Evolutionary conservation across 345 rosid genomes (phyloP).

Genomic region (Corchorus capsularis): DNA sequence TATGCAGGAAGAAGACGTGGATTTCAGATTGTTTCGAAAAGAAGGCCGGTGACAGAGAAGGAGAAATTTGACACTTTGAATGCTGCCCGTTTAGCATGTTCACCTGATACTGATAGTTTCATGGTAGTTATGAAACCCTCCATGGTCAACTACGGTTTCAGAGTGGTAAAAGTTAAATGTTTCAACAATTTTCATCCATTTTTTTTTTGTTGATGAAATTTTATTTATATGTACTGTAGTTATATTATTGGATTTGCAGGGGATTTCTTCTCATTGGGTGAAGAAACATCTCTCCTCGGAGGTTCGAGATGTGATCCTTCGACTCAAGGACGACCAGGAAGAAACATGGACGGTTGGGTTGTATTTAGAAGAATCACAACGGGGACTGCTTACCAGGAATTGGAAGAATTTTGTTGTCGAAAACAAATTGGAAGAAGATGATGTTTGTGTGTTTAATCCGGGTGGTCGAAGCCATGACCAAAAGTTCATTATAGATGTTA

Average conservation of each 20-base stretch:
- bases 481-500: background rate
- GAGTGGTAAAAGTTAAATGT: too few relatives aligned
- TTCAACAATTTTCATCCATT: too few relatives aligned
- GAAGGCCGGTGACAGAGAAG: conserved; percentile 39
- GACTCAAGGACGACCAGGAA: background rate
- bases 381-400: background rate
- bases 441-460: background rate
- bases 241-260: too few relatives aligned
- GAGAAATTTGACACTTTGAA: conserved; percentile 31
- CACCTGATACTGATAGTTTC: conserved; percentile 31
- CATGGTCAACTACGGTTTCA: too few relatives aligned
- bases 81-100: conserved; percentile 33
- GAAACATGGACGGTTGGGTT: background rate
- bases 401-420: background rate
- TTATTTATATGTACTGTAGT: too few relatives aligned
- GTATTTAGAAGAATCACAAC: background rate
- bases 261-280: too few relatives aligned
- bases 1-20: too few relatives aligned
- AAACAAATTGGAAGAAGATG: background rate
- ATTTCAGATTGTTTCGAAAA: conserved; percentile 22
- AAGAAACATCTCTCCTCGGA: too few relatives aligned
- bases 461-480: background rate
- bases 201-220: too few relatives aligned
- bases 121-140: conserved; percentile 37
- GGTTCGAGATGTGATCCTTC: background rate